phyloP scores from a whole-genome alignment of 495 filamentous ascomycete genomes.

The Chaetomium tenue region DNA sequence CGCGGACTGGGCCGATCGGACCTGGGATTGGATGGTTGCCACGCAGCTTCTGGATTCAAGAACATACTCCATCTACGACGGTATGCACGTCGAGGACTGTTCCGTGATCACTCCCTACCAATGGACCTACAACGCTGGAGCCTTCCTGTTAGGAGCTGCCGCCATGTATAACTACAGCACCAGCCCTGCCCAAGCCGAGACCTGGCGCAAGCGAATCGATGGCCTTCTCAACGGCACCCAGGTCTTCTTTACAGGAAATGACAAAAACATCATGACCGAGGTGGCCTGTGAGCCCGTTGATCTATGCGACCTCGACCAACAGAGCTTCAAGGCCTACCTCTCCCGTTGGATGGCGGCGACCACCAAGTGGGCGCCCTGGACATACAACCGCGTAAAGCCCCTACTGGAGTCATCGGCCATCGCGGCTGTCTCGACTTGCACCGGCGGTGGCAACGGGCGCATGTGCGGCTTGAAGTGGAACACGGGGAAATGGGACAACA shows the following conservation, averaged over 20 bases:
- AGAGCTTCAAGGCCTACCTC: constrained; percentile 78
- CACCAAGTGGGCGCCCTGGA: constrained; percentile 68
- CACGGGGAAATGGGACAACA: constrained; percentile 53
- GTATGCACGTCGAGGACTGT: constrained; percentile 53
- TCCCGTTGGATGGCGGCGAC: constrained; percentile 72
- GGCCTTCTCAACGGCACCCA: constrained; percentile 51
- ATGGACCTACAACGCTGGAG: constrained; percentile 72
- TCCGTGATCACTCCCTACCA: constrained; percentile 50
- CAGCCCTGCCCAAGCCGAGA: constrained; percentile 40
- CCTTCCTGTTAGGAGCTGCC: constrained; percentile 67
- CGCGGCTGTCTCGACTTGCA: constrained; percentile 66
- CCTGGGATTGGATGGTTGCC: constrained; percentile 64
- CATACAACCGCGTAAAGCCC: constrained; percentile 57
- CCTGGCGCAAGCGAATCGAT: constrained; percentile 54
- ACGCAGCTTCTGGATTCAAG: constrained; percentile 47
- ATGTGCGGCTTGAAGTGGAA: constrained; percentile 74
- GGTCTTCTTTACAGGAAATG: constrained; percentile 53
- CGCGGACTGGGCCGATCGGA: constrained; percentile 65
- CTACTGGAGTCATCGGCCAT: constrained; percentile 60
- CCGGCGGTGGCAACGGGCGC: constrained; percentile 55
- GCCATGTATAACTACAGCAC: constrained; percentile 64
- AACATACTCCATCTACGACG: constrained; percentile 59
- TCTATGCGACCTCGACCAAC: constrained; percentile 69
- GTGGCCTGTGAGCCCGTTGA: constrained; percentile 66
- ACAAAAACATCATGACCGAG: constrained; percentile 61